Evolutionary conservation across 2,329 filamentous ascomycete species (phyloP), one percentile per base, ranked within the genome.

Genomic region (Chalaropsis ovoidea): DNA sequence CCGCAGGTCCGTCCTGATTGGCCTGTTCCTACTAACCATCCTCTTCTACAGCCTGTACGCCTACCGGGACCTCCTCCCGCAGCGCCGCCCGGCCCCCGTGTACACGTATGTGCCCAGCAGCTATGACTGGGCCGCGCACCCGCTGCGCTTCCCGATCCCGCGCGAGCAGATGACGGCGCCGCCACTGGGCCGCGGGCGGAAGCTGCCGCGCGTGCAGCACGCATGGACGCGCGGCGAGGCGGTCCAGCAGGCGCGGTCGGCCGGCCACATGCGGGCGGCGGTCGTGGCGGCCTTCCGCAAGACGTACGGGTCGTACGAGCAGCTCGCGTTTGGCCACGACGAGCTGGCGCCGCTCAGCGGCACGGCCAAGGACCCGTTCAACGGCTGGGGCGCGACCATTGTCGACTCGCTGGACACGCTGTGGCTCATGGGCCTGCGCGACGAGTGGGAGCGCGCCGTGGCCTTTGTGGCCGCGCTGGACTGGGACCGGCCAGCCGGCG

Each of bases 341-440:
- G 86, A 86, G 69, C 75, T 88, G 63, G 76, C 77, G 39, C 86
- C 86, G 2, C 70, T 87, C 10, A 78, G 78, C 17, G 83, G 79
- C 11, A 70, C 72, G 1, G 76, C 73, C 61, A 78, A 79, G 56
- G 79, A 86, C 69, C 80, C 82, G 42, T 87, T 86, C 73, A 83
- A 82, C 15, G 86, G 85, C 27, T 87, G 85, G 85, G 83, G 82
- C 6, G 85, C 85, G 3, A 87, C 85, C 5, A 75, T 87, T 66
- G 83, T 87, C n/a, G 85, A 87, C 71, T 76, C 82, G 2, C 77
- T 88, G 63, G 87, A 89, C 71, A 84, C 84, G n/a, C 76, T 90
- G 15, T 89, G 86, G 86, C 86, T 89, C 69, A 85, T 89, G 81
- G 86, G 81, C 3, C 70, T 89, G 71, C 80, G 79, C 68, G 76